Conservation (phyloP, 345 rosid species). For the Crucihimalaya himalaica region DNA sequence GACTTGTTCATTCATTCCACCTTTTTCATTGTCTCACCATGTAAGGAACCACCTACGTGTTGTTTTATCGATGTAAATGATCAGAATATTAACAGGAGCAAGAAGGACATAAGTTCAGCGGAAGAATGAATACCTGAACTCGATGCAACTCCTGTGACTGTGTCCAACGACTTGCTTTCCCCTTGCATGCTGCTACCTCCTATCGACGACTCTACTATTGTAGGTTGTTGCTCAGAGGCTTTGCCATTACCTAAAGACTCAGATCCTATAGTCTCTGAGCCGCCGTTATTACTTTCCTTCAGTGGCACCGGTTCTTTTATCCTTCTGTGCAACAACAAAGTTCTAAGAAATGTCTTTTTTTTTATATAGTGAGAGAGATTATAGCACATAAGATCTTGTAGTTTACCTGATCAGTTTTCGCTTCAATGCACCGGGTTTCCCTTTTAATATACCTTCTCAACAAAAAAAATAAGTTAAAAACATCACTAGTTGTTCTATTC, state of each 20-base stretch:
- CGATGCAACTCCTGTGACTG: slow-evolving; percentile 31
- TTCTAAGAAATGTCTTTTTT: background rate
- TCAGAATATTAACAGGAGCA: background rate
- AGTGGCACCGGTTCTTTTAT: slow-evolving; percentile 39
- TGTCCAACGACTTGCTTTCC: slow-evolving; percentile 39
- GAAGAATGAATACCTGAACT: slow-evolving; percentile 32
- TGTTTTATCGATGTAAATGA: background rate
- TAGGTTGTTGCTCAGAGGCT: slow-evolving; percentile 33
- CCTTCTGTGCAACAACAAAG: slow-evolving; percentile 47
- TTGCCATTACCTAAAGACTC: slow-evolving; percentile 58
- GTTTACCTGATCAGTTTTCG: slow-evolving; percentile 70
- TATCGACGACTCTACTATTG: slow-evolving; percentile 1
- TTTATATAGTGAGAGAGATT: slow-evolving; percentile 7
- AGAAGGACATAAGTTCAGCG: background rate
- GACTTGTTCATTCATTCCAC: background rate
- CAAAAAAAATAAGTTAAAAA: background rate
- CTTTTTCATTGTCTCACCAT: slow-evolving; percentile 26
- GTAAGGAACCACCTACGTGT: slow-evolving; percentile 29
- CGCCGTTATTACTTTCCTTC: slow-evolving; percentile 30
- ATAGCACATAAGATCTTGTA: slow-evolving; percentile 1
- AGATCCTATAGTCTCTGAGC: slow-evolving; percentile 42
- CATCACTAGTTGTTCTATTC: slow-evolving; percentile 21
- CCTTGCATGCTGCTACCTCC: slow-evolving; percentile 43
- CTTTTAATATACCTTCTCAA: slow-evolving; percentile 56
- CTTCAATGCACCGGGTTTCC: slow-evolving; percentile 64